These are phyloP conservation scores for Platanus orientalis DNA, from an alignment of 164 flowering plant species.

Conservation along the genomic window DNA sequence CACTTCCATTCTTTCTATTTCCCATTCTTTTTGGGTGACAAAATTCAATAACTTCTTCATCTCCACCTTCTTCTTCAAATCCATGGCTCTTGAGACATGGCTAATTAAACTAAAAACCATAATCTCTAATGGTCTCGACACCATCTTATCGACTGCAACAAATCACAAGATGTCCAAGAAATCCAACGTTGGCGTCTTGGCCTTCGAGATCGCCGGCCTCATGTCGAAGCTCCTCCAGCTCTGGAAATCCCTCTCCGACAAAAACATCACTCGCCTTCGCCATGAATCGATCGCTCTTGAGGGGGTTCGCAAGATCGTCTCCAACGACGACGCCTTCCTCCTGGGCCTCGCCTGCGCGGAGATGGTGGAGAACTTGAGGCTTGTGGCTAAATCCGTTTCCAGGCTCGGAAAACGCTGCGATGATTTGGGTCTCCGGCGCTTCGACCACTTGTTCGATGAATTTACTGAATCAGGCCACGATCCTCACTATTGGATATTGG, in stretches of 20 bases:
- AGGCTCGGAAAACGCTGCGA: conserved; percentile 38
- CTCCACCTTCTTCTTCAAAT: conserved; percentile 2
- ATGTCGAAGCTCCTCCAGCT: too few relatives aligned
- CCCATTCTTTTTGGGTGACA: background rate
- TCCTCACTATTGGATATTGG: conserved; percentile 42
- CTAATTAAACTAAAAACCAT: conserved; percentile 55
- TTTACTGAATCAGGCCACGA: conserved; percentile 59
- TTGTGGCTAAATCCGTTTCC: conserved; percentile 39
- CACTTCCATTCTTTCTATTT: background rate
- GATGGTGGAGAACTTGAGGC: conserved; percentile 44
- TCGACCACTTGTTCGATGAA: conserved; percentile 40
- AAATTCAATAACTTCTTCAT: background rate
- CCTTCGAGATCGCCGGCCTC: conserved; percentile 74
- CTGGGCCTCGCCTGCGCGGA: conserved; percentile 80
- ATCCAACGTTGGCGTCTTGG: conserved; percentile 56
- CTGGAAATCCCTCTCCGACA: too few relatives aligned
- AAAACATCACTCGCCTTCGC: conserved; percentile 44
- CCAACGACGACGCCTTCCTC: conserved; percentile 74
- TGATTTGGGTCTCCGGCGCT: conserved; percentile 34
- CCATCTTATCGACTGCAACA: conserved; percentile 18
- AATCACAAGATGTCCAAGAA: conserved; percentile 21
- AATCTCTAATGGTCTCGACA: conserved; percentile 35
- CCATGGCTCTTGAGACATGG: conserved; percentile 82
- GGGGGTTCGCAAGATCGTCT: conserved; percentile 82
- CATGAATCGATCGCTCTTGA: conserved; percentile 54